Conservation (phyloP, 2,329 filamentous ascomycete genomes). For the Chaetomium sp. region DNA sequence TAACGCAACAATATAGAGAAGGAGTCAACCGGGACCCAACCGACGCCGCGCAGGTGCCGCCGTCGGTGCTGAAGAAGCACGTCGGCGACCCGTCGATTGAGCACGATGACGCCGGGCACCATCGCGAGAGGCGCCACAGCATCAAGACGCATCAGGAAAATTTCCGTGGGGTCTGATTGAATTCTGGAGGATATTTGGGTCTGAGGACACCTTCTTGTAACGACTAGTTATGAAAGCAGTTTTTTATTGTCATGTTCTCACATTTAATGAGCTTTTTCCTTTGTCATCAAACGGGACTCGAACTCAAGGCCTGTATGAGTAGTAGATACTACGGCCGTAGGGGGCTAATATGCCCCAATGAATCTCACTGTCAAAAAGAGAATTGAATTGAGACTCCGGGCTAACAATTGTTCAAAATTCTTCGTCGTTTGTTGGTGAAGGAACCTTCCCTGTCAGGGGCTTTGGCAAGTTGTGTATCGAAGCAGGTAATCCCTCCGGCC, state of each 20-base stretch:
- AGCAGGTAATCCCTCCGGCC: background rate
- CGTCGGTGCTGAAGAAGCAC: conserved; percentile 44
- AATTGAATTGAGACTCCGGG: too few species aligned
- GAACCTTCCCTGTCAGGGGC: background rate
- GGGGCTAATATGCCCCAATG: too few species aligned
- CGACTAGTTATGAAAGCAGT: conserved; percentile 12
- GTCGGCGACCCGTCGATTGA: conserved; percentile 40
- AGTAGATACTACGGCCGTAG: conserved; percentile 6
- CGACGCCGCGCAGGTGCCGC: conserved; percentile 52
- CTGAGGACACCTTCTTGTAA: conserved; percentile 6
- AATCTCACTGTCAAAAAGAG: too few species aligned
- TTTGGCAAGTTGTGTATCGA: background rate
- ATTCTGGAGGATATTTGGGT: background rate
- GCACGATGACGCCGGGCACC: conserved; percentile 39
- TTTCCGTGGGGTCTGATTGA: conserved; percentile 39
- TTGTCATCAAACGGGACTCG: too few species aligned
- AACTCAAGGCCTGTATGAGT: conserved; percentile 3
- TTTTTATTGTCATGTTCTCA: background rate
- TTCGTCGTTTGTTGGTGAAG: too few species aligned
- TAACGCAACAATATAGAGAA: conserved; percentile 8
- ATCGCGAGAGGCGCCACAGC: conserved; percentile 42
- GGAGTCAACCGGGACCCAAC: conserved; percentile 37
- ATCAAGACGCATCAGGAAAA: conserved; percentile 41
- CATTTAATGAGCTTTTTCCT: too few species aligned
- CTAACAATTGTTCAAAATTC: too few species aligned